Evolutionary conservation across 805 yeast species (phyloP).

Genomic region (Blastobotrys americana): DNA sequence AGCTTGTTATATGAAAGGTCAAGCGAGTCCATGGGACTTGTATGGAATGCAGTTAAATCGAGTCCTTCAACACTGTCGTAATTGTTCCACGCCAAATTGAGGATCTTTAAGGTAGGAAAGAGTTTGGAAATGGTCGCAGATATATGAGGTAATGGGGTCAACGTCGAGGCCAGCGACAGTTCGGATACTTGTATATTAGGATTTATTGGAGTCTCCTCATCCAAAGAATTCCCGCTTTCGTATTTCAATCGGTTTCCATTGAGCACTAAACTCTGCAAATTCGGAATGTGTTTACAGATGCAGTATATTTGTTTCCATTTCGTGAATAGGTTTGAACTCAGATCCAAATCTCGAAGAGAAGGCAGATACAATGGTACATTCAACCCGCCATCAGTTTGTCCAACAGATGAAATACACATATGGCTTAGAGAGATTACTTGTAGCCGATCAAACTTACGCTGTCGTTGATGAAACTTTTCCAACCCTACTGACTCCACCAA

Average conservation of each 20-base stretch:
- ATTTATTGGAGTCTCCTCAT: conserved; percentile 4
- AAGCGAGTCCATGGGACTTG: conserved; percentile 24
- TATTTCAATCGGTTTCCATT: conserved; percentile 35
- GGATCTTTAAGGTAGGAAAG: conserved; percentile 31
- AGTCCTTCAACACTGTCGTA: neutral
- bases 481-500: conserved; percentile 59
- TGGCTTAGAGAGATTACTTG: conserved; percentile 45
- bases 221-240: conserved; percentile 3
- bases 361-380: neutral
- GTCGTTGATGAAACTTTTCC: conserved; percentile 44
- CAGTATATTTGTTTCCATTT: conserved; percentile 35
- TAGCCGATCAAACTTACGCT: conserved; percentile 41
- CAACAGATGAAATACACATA: conserved; percentile 28
- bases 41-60: conserved; percentile 14
- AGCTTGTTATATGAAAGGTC: conserved; percentile 42
- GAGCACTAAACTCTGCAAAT: conserved; percentile 39
- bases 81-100: conserved; percentile 19
- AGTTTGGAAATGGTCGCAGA: conserved; percentile 9
- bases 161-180: conserved; percentile 19
- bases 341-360: conserved; percentile 36
- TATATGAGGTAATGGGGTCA: conserved; percentile 13
- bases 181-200: conserved; percentile 3
- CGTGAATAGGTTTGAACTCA: conserved; percentile 52
- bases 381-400: conserved; percentile 5
- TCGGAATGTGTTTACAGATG: conserved; percentile 34